Evolutionary conservation across 2,329 filamentous ascomycete genomes (phyloP).

Genomic region (Coleophoma eucalyptorum): DNA sequence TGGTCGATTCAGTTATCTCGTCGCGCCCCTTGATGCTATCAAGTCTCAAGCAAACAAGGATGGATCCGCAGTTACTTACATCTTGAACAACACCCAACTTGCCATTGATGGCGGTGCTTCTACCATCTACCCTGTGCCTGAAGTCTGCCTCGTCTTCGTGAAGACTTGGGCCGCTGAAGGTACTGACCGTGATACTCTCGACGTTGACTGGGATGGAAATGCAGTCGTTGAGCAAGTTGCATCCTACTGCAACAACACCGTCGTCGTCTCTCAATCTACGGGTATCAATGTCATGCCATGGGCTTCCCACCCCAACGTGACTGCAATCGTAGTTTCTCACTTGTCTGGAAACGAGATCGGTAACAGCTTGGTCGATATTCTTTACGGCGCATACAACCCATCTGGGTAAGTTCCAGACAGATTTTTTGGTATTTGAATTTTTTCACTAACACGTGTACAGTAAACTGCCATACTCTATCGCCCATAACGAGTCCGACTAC

Average conservation of each 20-base stretch:
- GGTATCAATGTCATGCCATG: conserved; percentile 54
- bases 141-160: conserved; percentile 64
- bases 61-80: conserved; percentile 37
- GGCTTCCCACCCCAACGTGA: conserved; percentile 52
- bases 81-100: conserved; percentile 39
- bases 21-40: conserved; percentile 52
- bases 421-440: conserved; percentile 44
- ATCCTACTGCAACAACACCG: conserved; percentile 44
- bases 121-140: conserved; percentile 37
- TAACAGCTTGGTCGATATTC: conserved; percentile 53
- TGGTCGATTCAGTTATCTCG: conserved; percentile 48
- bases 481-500: conserved; percentile 47
- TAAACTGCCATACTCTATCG: conserved; percentile 49
- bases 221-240: conserved; percentile 53
- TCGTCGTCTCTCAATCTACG: conserved; percentile 63
- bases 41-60: conserved; percentile 43
- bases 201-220: conserved; percentile 60
- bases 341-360: conserved; percentile 57
- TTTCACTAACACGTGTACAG: conserved; percentile 43
- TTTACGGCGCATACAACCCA: conserved; percentile 56
- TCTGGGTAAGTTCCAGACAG: conserved; percentile 38
- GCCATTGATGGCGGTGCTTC: conserved; percentile 12
- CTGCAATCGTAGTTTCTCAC: conserved; percentile 53
- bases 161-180: conserved; percentile 70
- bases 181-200: conserved; percentile 54